phyloP scores from a whole-genome alignment of 2,329 filamentous ascomycete genomes.

The Xylariaceae sp. region DNA sequence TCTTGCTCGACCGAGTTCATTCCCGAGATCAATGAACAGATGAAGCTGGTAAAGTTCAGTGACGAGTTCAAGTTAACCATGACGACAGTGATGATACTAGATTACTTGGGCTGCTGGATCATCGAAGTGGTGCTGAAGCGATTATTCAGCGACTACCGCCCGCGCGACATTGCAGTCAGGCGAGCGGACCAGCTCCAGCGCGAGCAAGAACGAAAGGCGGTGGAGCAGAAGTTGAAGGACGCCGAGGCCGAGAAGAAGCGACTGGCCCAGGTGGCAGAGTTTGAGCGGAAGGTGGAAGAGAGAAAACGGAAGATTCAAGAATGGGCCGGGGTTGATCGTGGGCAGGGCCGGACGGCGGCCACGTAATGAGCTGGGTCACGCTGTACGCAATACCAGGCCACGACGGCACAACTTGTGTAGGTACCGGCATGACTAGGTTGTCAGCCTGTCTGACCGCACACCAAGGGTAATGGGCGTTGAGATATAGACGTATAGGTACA shows the following conservation, averaged over 20 bases:
- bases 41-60: conserved; percentile 87
- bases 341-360: background rate
- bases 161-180: conserved; percentile 87
- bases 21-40: conserved; percentile 88
- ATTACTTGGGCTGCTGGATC: conserved; percentile 81
- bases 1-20: conserved; percentile 92
- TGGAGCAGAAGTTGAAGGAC: conserved; percentile 48
- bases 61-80: conserved; percentile 85
- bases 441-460: background rate
- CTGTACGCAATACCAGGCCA: background rate
- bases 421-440: background rate
- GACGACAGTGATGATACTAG: conserved; percentile 77
- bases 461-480: background rate
- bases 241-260: conserved; percentile 51
- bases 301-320: conserved; percentile 45
- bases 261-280: conserved; percentile 53
- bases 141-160: conserved; percentile 83
- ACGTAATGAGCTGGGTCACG: background rate
- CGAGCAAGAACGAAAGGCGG: conserved; percentile 65
- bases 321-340: conserved; percentile 38
- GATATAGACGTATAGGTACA: conserved; percentile 5
- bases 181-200: conserved; percentile 79
- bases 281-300: conserved; percentile 56
- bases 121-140: conserved; percentile 84
- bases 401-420: background rate